phyloP scores from a whole-genome alignment of 768 basidiomycete genomes.

The Mycena belliarum region DNA sequence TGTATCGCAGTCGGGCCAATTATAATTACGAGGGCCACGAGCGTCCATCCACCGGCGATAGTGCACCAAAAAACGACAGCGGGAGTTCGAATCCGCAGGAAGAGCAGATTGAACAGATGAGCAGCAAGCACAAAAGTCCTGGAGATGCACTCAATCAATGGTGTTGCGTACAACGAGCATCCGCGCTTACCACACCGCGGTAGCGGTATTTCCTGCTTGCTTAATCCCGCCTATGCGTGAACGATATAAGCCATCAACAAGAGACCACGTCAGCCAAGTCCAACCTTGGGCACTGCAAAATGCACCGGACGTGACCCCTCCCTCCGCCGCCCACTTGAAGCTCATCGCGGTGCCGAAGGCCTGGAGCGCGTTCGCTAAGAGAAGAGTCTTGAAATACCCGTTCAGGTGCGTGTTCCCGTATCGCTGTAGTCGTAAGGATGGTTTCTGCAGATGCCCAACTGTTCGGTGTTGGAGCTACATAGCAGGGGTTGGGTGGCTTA shows the following conservation, averaged over 20 bases:
- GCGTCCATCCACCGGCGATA: constrained; percentile 37
- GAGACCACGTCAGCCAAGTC: not conserved
- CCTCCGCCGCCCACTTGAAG: constrained; percentile 29
- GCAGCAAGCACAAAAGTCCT: constrained; percentile 35
- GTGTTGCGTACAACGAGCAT: not conserved
- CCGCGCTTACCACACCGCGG: constrained; percentile 33
- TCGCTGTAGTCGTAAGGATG: constrained; percentile 13
- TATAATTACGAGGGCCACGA: constrained; percentile 33
- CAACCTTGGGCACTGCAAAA: constrained; percentile 31
- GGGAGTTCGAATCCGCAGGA: constrained; percentile 34
- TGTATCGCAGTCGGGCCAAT: constrained; percentile 41
- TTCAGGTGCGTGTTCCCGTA: constrained; percentile 30
- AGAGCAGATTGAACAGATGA: constrained; percentile 37
- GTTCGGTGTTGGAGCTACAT: not conserved
- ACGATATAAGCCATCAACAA: not conserved
- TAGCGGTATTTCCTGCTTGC: constrained; percentile 44
- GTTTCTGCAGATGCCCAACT: not conserved
- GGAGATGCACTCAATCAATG: not conserved
- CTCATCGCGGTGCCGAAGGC: constrained; percentile 28
- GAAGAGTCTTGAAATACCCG: constrained; percentile 30
- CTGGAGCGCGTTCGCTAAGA: constrained; percentile 32
- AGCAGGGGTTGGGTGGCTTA: not conserved
- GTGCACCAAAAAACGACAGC: constrained; percentile 25
- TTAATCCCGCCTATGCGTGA: constrained; percentile 33
- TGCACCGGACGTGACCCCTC: constrained; percentile 19